A percentile compares a stretch with the other conserved stretches of the same genome.
These are phyloP conservation scores for Pseudogymnoascus sp. DNA, from an alignment of 2,329 filamentous ascomycete genomes.

Conservation along the genomic window DNA sequence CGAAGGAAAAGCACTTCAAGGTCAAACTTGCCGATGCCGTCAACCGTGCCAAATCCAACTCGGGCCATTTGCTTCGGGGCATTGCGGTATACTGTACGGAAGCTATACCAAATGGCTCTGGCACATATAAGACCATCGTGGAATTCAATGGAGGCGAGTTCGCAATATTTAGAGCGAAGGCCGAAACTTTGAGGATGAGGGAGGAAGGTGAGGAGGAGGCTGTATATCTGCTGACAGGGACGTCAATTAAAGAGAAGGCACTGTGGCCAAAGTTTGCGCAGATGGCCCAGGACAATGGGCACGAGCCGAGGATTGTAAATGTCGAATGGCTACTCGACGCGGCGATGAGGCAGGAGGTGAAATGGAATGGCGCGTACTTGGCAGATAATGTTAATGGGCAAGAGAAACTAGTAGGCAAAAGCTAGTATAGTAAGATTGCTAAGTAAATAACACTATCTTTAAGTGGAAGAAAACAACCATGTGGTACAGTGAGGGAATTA, in stretches of 20 bases:
- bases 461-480: too few relatives aligned
- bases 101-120: slow-evolving; percentile 69
- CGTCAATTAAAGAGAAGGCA: slow-evolving; percentile 56
- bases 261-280: slow-evolving; percentile 75
- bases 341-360: slow-evolving; percentile 77
- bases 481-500: too few relatives aligned
- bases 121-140: slow-evolving; percentile 79
- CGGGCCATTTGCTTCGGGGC: slow-evolving; percentile 64
- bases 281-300: slow-evolving; percentile 69
- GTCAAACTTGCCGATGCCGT: slow-evolving; percentile 63
- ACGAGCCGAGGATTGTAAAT: slow-evolving; percentile 71
- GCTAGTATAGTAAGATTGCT: too few relatives aligned
- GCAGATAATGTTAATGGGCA: not conserved
- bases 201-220: slow-evolving; percentile 50
- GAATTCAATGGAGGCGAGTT: slow-evolving; percentile 83
- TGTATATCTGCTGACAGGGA: slow-evolving; percentile 74
- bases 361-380: slow-evolving; percentile 57
- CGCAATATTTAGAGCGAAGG: slow-evolving; percentile 60
- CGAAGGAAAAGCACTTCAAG: slow-evolving; percentile 62
- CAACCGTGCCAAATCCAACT: slow-evolving; percentile 64
- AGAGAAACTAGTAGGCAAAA: too few relatives aligned
- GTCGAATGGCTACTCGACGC: slow-evolving; percentile 87
- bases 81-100: slow-evolving; percentile 80
- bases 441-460: too few relatives aligned
- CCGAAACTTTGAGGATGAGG: slow-evolving; percentile 50